Evolutionary conservation across 108 stramenopile genomes (phyloP).

Genomic region (Pseudonitzschia pungens): DNA sequence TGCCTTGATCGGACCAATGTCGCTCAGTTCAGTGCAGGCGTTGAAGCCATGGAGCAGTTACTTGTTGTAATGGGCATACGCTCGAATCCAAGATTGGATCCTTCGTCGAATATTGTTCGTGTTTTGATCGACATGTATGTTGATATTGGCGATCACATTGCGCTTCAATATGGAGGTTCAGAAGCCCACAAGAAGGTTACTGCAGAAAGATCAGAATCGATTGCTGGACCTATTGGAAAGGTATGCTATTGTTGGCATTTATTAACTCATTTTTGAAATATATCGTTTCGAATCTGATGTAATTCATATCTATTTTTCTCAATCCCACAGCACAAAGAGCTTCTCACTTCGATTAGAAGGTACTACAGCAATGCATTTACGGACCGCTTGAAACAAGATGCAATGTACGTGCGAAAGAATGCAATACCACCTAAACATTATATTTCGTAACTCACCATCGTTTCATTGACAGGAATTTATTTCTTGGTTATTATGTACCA

Average conservation of each 20-base stretch:
- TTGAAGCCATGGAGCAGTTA: conserved; percentile 89
- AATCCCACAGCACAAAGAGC: conserved; percentile 77
- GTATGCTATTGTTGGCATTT: conserved; percentile 22
- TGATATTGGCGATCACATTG: conserved; percentile 93
- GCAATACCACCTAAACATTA: not conserved
- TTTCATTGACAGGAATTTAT: conserved; percentile 73
- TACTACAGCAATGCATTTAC: conserved; percentile 99
- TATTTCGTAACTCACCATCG: not conserved
- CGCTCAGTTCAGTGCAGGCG: conserved; percentile 94
- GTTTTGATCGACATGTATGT: conserved; percentile 98
- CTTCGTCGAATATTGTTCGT: conserved; percentile 83
- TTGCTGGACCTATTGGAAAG: conserved; percentile 80
- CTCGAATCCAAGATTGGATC: conserved; percentile 71
- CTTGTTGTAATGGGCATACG: conserved; percentile 95
- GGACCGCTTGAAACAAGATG: conserved; percentile 96
- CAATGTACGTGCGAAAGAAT: conserved; percentile 59
- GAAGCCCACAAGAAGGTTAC: conserved; percentile 97
- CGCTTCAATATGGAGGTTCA: conserved; percentile 98
- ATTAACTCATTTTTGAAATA: not conserved
- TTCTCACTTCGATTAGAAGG: conserved; percentile 93
- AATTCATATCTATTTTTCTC: not conserved
- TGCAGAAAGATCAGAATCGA: conserved; percentile 63
- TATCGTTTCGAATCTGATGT: not conserved
- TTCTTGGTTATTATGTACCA: conserved; percentile 91
- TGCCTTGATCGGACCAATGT: conserved; percentile 98